Evolutionary conservation across 805 yeast species (phyloP).

Genomic region (Saturnispora quitensis): DNA sequence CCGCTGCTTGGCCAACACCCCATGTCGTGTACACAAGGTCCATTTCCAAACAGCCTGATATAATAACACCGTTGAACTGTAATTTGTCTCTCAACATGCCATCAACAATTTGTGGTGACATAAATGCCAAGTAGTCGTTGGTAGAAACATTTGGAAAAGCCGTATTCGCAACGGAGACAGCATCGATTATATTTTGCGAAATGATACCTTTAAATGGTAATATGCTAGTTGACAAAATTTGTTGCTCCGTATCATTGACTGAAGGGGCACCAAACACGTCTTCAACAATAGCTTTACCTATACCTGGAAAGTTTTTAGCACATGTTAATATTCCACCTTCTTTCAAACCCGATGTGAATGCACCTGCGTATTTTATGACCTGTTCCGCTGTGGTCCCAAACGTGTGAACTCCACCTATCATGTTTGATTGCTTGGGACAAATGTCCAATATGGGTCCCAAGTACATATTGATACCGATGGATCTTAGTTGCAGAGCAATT

Average conservation of each 20-base stretch:
- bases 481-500: constrained; percentile 40
- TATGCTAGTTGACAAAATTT: constrained; percentile 39
- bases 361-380: constrained; percentile 44
- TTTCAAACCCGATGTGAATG: constrained; percentile 43
- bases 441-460: constrained; percentile 59
- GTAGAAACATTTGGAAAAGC: constrained; percentile 54
- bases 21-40: constrained; percentile 54
- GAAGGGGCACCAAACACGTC: constrained; percentile 48
- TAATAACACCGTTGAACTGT: constrained; percentile 46
- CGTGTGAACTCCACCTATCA: constrained; percentile 50
- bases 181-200: constrained; percentile 38
- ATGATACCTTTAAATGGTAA: constrained; percentile 44
- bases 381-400: constrained; percentile 54
- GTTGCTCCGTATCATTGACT: constrained; percentile 46
- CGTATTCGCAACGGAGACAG: constrained; percentile 53
- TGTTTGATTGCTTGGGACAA: constrained; percentile 45
- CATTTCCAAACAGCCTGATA: constrained; percentile 55
- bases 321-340: constrained; percentile 46
- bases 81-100: constrained; percentile 42
- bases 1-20: constrained; percentile 59
- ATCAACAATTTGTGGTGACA: constrained; percentile 43
- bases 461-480: constrained; percentile 47
- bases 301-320: constrained; percentile 62
- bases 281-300: constrained; percentile 53
- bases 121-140: constrained; percentile 54